Conservation (phyloP, 1,139 yeast species). For the Blastobotrys malaysiensis region DNA sequence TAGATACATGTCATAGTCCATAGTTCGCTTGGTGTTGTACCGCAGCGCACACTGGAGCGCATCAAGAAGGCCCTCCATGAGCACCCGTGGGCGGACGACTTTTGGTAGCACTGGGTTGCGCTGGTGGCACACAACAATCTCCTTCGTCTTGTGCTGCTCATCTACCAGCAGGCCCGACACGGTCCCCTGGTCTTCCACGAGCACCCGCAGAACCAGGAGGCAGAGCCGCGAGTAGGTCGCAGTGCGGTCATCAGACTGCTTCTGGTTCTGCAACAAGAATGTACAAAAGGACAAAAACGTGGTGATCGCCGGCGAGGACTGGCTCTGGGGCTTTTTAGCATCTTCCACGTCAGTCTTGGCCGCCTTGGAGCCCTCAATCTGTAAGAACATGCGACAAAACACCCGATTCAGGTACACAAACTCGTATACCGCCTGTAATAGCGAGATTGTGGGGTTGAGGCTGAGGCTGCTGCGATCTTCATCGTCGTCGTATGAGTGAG, state of each 20-base stretch:
- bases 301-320: conserved; percentile 16
- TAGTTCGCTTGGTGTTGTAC: conserved; percentile 29
- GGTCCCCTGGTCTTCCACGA: conserved; percentile 30
- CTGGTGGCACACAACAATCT: not conserved
- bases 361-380: conserved; percentile 20
- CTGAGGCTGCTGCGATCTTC: conserved; percentile 21
- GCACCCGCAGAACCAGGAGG: conserved; percentile 28
- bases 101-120: conserved; percentile 26
- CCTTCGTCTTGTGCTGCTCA: conserved; percentile 11
- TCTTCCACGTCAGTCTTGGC: not conserved
- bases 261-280: conserved; percentile 31
- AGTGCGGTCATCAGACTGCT: conserved; percentile 22
- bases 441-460: conserved; percentile 17
- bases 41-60: conserved; percentile 30
- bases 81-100: conserved; percentile 23
- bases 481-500: conserved; percentile 2
- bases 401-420: conserved; percentile 34
- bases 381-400: conserved; percentile 30
- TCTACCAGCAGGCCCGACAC: conserved; percentile 20
- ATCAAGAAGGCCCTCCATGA: conserved; percentile 34
- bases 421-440: conserved; percentile 34
- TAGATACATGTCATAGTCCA: conserved; percentile 31
- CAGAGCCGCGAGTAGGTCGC: conserved; percentile 30
- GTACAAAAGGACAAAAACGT: conserved; percentile 32
- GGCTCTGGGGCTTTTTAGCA: conserved; percentile 11